phyloP scores from a whole-genome alignment of 192 early-diverging fungal species.

The Obelidium mucronatum region DNA sequence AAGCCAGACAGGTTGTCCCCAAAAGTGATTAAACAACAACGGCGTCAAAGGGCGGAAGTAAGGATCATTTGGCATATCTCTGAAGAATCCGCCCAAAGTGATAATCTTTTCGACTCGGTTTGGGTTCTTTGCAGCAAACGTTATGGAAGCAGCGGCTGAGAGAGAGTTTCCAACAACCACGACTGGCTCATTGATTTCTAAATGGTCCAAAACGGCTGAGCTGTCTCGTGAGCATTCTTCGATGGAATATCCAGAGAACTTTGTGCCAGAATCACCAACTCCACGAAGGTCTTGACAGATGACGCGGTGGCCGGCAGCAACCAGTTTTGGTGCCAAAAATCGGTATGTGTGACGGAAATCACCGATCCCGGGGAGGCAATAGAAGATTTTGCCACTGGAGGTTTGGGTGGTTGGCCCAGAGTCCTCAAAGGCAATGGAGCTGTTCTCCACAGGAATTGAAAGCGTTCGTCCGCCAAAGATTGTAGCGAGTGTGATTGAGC shows the following conservation, averaged over 20 bases:
- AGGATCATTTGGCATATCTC: constrained; percentile 33
- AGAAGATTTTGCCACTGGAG: constrained; percentile 22
- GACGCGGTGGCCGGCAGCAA: constrained; percentile 31
- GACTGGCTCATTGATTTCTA: constrained; percentile 26
- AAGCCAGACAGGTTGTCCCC: constrained; percentile 38
- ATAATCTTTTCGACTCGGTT: constrained; percentile 20
- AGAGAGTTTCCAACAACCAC: constrained; percentile 40
- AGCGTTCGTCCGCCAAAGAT: constrained; percentile 10
- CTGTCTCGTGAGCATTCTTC: constrained; percentile 38
- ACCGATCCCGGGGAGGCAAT: constrained; percentile 38
- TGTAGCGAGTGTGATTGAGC: constrained; percentile 4
- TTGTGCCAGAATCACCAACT: constrained; percentile 28
- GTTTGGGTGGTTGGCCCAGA: background rate
- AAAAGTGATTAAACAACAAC: constrained; percentile 37
- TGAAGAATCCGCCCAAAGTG: constrained; percentile 43
- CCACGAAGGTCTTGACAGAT: constrained; percentile 42
- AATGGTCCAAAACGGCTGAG: constrained; percentile 25
- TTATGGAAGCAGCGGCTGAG: constrained; percentile 29
- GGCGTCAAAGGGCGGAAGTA: constrained; percentile 31
- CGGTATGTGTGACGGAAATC: constrained; percentile 39
- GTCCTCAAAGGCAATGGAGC: constrained; percentile 34
- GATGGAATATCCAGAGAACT: constrained; percentile 21
- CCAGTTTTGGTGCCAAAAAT: constrained; percentile 43
- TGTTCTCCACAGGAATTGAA: background rate
- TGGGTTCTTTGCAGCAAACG: constrained; percentile 31